phyloP scores from a whole-genome alignment of 805 yeast species.

The Cyberlindnera mycetangii region DNA sequence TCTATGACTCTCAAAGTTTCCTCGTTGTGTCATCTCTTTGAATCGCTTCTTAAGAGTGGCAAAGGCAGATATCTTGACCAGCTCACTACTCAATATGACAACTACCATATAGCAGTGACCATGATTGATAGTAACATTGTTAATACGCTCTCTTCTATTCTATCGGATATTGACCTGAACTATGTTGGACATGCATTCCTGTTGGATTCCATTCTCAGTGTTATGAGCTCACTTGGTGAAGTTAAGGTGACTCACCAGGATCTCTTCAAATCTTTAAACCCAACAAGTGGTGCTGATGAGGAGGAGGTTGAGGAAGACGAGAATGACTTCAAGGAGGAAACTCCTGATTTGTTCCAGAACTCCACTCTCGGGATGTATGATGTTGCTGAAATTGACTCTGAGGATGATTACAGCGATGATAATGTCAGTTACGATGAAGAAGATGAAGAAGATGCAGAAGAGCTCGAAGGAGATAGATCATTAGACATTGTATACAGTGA shows the following conservation, averaged over 20 bases:
- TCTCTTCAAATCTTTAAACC: conserved; percentile 45
- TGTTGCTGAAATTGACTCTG: conserved; percentile 65
- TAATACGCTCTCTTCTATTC: conserved; percentile 49
- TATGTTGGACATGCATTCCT: conserved; percentile 63
- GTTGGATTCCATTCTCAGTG: conserved; percentile 55
- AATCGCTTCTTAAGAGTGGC: conserved; percentile 26
- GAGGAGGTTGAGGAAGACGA: conserved; percentile 56
- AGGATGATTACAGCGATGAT: conserved; percentile 55
- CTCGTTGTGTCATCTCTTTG: conserved; percentile 30
- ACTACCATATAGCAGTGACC: conserved; percentile 58
- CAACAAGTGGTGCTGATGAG: conserved; percentile 43
- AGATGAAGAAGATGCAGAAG: conserved; percentile 34
- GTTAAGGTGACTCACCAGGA: conserved; percentile 56
- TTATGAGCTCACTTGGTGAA: conserved; percentile 54
- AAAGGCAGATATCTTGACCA: conserved; percentile 21
- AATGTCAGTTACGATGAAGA: conserved; percentile 46
- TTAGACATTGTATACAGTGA: conserved; percentile 33
- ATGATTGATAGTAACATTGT: conserved; percentile 69
- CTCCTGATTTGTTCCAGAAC: conserved; percentile 80
- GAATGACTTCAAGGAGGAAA: conserved; percentile 61
- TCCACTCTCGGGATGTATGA: conserved; percentile 96
- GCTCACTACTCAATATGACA: conserved; percentile 52
- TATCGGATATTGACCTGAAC: conserved; percentile 70
- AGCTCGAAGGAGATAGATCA: conserved; percentile 19
- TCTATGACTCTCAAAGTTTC: conserved; percentile 52